Conservation (phyloP, 805 yeast genomes). For the Wickerhamiella slavikovae region DNA sequence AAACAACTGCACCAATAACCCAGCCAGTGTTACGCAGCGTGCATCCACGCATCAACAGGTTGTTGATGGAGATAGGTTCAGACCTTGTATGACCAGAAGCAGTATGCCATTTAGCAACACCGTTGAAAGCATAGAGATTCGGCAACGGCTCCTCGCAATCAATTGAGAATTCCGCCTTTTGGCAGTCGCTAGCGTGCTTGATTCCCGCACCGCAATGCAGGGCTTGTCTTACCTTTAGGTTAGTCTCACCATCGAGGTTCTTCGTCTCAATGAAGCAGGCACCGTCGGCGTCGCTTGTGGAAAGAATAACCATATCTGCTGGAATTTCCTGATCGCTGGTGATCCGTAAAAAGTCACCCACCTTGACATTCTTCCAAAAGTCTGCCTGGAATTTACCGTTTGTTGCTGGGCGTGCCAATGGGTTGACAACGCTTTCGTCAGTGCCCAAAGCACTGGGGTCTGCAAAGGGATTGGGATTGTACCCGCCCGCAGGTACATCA, state of each 20-base stretch:
- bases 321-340: slow-evolving; percentile 58
- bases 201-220: slow-evolving; percentile 37
- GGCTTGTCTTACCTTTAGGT: slow-evolving; percentile 37
- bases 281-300: slow-evolving; percentile 52
- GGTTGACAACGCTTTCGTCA: slow-evolving; percentile 12
- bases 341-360: slow-evolving; percentile 53
- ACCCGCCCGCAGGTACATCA: not conserved
- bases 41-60: slow-evolving; percentile 50
- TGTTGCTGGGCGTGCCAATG: slow-evolving; percentile 13
- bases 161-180: slow-evolving; percentile 29
- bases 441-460: slow-evolving; percentile 1
- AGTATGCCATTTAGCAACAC: slow-evolving; percentile 10
- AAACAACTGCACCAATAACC: slow-evolving; percentile 55
- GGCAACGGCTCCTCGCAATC: slow-evolving; percentile 59
- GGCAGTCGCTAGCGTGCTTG: slow-evolving; percentile 26
- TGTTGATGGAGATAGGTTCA: slow-evolving; percentile 43
- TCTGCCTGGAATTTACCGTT: slow-evolving; percentile 25
- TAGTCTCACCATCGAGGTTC: slow-evolving; percentile 59
- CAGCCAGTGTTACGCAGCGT: slow-evolving; percentile 56
- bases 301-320: slow-evolving; percentile 46
- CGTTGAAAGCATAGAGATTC: slow-evolving; percentile 34
- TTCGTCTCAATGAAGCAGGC: slow-evolving; percentile 52
- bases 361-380: slow-evolving; percentile 54
- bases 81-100: slow-evolving; percentile 9
- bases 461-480: not conserved